Percentiles rank a stretch among this genome's conserved stretches.
These are phyloP conservation scores for Akanthomyces lecanii DNA, from an alignment of 2,329 filamentous ascomycete genomes.

Conservation along the genomic window DNA sequence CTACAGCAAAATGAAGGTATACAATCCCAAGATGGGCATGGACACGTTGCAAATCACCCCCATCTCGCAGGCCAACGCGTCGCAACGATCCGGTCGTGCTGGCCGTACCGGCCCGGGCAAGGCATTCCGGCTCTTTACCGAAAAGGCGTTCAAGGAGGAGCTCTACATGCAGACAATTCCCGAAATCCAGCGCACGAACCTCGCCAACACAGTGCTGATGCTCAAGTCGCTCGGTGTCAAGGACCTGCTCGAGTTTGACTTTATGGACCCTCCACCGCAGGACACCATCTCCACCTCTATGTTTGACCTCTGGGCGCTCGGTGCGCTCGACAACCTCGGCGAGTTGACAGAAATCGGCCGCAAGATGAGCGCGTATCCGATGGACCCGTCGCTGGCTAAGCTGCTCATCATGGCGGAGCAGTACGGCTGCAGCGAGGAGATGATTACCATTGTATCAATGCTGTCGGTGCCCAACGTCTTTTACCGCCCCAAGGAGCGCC, in stretches of 20 bases:
- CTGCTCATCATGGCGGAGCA: conserved; percentile 86
- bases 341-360: conserved; percentile 82
- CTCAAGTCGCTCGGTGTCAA: conserved; percentile 93
- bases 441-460: conserved; percentile 98
- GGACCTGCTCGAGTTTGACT: conserved; percentile 93
- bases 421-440: conserved; percentile 93
- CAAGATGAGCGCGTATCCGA: conserved; percentile 96
- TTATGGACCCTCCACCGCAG: conserved; percentile 97
- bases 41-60: conserved; percentile 97
- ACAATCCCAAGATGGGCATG: conserved; percentile 99
- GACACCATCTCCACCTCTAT: conserved; percentile 96
- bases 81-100: conserved; percentile 87
- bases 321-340: conserved; percentile 88
- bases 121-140: conserved; percentile 89
- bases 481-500: conserved; percentile 91
- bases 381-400: conserved; percentile 95
- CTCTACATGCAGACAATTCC: conserved; percentile 96
- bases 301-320: conserved; percentile 95
- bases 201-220: conserved; percentile 89
- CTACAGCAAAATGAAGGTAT: conserved; percentile 96
- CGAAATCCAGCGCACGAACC: conserved; percentile 93
- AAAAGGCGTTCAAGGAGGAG: conserved; percentile 92
- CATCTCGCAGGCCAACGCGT: conserved; percentile 93
- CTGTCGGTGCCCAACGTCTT: conserved; percentile 94
- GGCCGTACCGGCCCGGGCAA: conserved; percentile 94